Base-by-base conservation (phyloP, 345 rosid genomes). In the Eutrema heterophyllum region DNA sequence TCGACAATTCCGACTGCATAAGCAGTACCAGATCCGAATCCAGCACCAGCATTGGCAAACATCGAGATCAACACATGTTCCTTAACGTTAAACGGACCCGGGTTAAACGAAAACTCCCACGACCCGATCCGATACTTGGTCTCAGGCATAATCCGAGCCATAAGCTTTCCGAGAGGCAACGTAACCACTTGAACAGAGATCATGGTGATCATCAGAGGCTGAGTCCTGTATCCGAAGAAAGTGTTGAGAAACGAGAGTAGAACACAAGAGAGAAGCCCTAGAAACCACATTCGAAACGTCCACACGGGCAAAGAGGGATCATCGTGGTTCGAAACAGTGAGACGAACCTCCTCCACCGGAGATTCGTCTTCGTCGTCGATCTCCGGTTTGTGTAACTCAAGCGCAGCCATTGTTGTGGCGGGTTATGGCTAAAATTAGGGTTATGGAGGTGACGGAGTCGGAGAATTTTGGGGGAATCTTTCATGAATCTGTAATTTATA, bases 271-370 rank as follows among this genome's bases (percentile, higher is more conserved):
- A 82, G 0, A 9, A 84, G 10, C 13, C 93, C 87, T 10, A 88
- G 77, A 61, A 80, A 57, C 87, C 90, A 88, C 90, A 84, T 86
- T 2, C 93, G 85, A 65, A 84, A 88, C 13, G 92, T 88, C 83
- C 84, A 88, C 8, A 86, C 90, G 0, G 92, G 86, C 1, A 87
- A 75, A 15, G 84, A 67, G 18, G 83, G 81, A 74, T 87, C 86
- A 54, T 87, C 89, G 46, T 73, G 64, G 78, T 77, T 85, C 1
- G 87, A 67, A 0, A 85, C 92, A 6, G 88, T 87, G 11, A 87
- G 81, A 51, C 84, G 84, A 74, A 87, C 92, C 71, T 87, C 55
- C 68, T 87, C 92, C 1, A 87, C 55, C 0, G 88, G 86, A 36
- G 92, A 81, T 13, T 68, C 75, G 49, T 80, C 88, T 15, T 80